phyloP scores from a whole-genome alignment of 495 filamentous ascomycete species.

The Arthonia radiata region DNA sequence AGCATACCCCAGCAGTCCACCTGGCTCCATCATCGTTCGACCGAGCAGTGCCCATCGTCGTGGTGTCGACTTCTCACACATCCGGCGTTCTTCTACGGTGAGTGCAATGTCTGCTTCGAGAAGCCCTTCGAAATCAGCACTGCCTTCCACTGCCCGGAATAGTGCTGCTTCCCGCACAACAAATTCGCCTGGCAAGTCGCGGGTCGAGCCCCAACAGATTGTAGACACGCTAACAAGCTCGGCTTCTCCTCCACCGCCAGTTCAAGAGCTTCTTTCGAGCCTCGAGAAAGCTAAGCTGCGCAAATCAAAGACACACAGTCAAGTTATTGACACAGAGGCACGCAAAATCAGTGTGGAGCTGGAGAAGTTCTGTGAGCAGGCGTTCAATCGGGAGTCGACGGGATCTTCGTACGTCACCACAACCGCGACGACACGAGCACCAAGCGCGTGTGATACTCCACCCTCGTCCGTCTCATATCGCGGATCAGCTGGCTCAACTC shows the following conservation, averaged over 20 bases:
- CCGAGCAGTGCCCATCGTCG: constrained; percentile 40
- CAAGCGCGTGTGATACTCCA: constrained; percentile 13
- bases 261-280: too few species aligned
- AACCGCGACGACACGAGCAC: constrained; percentile 18
- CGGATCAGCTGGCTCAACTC: constrained; percentile 32
- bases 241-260: too few species aligned
- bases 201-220: too few species aligned
- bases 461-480: constrained; percentile 21
- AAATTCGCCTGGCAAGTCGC: too few species aligned
- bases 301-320: constrained; percentile 19
- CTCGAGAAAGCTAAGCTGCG: too few species aligned
- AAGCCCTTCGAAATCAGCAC: too few species aligned
- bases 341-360: constrained; percentile 42
- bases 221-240: too few species aligned
- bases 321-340: constrained; percentile 33
- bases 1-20: constrained; percentile 26
- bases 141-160: too few species aligned
- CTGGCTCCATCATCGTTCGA: constrained; percentile 25
- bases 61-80: constrained; percentile 55
- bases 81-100: constrained; percentile 16
- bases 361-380: constrained; percentile 47
- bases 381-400: constrained; percentile 51
- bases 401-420: too few species aligned
- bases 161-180: too few species aligned
- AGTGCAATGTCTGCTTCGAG: too few species aligned